Base-by-base conservation (phyloP, 208 protist genomes). In the Trypanosoma cruzi region DNA sequence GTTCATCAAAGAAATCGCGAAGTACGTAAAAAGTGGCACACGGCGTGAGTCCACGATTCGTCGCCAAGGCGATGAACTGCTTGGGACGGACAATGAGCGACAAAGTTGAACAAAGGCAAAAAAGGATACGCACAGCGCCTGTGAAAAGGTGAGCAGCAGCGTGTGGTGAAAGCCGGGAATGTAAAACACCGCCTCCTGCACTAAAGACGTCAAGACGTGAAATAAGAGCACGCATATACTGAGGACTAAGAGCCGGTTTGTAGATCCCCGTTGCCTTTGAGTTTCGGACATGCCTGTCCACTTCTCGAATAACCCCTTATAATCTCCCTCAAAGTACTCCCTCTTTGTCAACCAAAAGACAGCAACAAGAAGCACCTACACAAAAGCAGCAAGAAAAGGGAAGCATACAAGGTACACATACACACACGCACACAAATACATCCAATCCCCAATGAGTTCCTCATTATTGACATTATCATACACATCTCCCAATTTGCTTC, bases 181-280 rank as follows among this genome's bases (percentile, higher is more conserved):
- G 55, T 91, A 77, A 56, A 91, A 91, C 2, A 91, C 68, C 0
- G n/a, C 48, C 49, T 91, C 82, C 54, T 87, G 78, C 0, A 82
- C 26, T n/a, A 73, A 26, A 10, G 82, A 81, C 29, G 68, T 79
- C 22, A 82, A 54, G 18, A 86, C 63, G 61, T 86, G 79, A 42
- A 86, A 86, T 1, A 84, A 36, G 10, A 91, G 14, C 13, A 79
- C 75, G 24, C 60, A 78, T 22, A 44, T 14, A 50, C 75, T 60
- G 13, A 84, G 66, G 16, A 50, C 8, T 22, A 75, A 42, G 26
- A 91, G 77, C 20, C 65, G 73, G 49, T 58, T 32, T 13, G 74
- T 83, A n/a, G 63, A 63, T 10, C 69, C 36, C 4, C 61, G 31
- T 11, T 22, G 53, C 37, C 2, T 37, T 1, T 31, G 0, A 26